Evolutionary conservation across 179 eudicot species (phyloP), one percentile per base, ranked within the genome.

Genomic region (Monotropa hypopitys): DNA sequence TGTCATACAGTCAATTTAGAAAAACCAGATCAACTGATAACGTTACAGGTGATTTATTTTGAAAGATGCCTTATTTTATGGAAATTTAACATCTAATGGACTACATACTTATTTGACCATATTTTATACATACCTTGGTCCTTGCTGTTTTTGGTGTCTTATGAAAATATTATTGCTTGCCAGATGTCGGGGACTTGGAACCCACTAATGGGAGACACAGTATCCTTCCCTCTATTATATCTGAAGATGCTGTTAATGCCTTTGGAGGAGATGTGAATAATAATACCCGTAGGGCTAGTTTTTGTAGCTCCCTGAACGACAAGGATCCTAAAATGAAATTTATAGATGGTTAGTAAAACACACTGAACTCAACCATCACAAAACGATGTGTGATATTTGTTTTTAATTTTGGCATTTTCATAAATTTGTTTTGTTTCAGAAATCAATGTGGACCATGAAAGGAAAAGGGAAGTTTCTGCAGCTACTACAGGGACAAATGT

Each of bases 21-120:
- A 88, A 84, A 82, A 88, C 84, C 45, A 83, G 81, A 79, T 82
- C 86, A 20, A 71, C 78, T 51, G 98, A 87, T 67, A 76, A 72
- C 77, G 57, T 82, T 69, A 28, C 88, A 80, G 97, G 98, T 94
- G 78, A 62, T 80, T 67, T 12, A 33, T 35, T 28, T 76, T 45
- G 59, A 18, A 69, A 30, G 69, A 23, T 5, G 15, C 53, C 49
- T 70, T 45, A 61, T 28, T 62, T 21, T 61, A 67, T 45, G 46
- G 59, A 26, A 40, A 46, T 23, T 75, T 11, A 20, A 18, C 81
- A 72, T 5, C 32, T 59, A 65, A 42, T 70, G 13, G 35, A 35
- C 66, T 18, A 57, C 2, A 65, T 21, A 45, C 38, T 15, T 35
- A 18, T 23, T 30, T 32, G 4, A 12, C 26, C 32, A 9, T 16